phyloP scores from a whole-genome alignment of 2,329 filamentous ascomycete species.

The Pseudohalonectria lignicola region DNA sequence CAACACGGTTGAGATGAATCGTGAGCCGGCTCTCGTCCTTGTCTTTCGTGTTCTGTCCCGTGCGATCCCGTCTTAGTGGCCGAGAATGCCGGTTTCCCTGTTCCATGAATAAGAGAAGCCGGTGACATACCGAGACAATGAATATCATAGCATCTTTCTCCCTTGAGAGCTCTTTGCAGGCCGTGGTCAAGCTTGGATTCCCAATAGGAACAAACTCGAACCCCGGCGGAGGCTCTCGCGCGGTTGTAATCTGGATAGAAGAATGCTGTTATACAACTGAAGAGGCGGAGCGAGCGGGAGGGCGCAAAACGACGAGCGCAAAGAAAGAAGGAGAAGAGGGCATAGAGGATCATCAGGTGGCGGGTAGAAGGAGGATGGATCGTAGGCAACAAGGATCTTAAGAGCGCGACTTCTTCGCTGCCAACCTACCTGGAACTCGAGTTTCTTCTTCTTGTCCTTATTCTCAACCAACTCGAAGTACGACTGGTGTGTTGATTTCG shows the following conservation, averaged over 20 bases:
- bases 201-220: constrained; percentile 54
- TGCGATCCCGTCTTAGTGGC: not conserved
- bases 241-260: constrained; percentile 35
- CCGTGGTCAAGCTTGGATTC: constrained; percentile 46
- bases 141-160: constrained; percentile 53
- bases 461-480: constrained; percentile 57
- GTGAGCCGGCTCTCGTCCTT: constrained; percentile 27
- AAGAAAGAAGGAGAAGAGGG: not conserved
- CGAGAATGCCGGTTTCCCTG: not conserved
- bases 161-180: constrained; percentile 55
- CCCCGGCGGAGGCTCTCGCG: constrained; percentile 42
- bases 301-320: not conserved
- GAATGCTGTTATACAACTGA: not conserved
- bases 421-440: constrained; percentile 46
- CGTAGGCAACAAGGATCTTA: not conserved
- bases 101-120: not conserved
- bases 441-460: constrained; percentile 51
- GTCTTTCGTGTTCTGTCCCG: constrained; percentile 20
- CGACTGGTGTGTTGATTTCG: constrained; percentile 45
- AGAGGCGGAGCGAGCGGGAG: constrained; percentile 8
- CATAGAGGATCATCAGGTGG: not conserved
- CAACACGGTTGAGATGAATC: constrained; percentile 42
- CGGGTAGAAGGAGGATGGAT: constrained; percentile 4
- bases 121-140: constrained; percentile 48
- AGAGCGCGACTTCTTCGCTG: not conserved